phyloP scores from a whole-genome alignment of 140 eudicot species.

The Erigeron philadelphicus region DNA sequence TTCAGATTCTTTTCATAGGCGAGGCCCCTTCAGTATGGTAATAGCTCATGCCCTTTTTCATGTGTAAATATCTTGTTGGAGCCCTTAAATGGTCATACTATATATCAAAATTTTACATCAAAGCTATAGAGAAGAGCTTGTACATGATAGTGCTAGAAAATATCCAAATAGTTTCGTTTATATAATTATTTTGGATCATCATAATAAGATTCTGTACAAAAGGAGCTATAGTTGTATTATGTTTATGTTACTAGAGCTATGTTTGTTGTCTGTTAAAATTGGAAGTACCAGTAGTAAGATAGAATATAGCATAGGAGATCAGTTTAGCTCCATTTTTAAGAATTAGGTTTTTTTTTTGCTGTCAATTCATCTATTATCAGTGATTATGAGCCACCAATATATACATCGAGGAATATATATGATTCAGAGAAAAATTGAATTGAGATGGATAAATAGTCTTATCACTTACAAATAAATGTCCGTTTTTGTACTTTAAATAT shows the following conservation, averaged over 20 bases:
- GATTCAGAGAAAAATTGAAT: too few species aligned
- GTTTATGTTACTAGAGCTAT: background rate
- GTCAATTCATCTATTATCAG: background rate
- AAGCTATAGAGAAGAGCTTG: constrained; percentile 19
- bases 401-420: background rate
- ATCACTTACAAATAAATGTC: background rate
- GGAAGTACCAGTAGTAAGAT: background rate
- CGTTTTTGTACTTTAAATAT: background rate
- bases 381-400: background rate
- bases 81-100: background rate
- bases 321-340: too few species aligned
- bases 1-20: constrained; percentile 65
- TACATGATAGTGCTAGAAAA: constrained; percentile 11
- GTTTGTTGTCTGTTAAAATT: background rate
- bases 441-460: background rate
- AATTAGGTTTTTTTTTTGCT: background rate
- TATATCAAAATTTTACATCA: background rate
- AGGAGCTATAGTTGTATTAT: background rate
- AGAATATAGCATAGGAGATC: background rate
- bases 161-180: background rate
- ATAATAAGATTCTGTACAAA: background rate
- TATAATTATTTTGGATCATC: background rate
- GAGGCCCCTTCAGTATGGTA: constrained; percentile 48
- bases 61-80: background rate
- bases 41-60: constrained; percentile 8